Base-by-base conservation (phyloP, 805 yeast species). In the Metschnikowia dekortorum region DNA sequence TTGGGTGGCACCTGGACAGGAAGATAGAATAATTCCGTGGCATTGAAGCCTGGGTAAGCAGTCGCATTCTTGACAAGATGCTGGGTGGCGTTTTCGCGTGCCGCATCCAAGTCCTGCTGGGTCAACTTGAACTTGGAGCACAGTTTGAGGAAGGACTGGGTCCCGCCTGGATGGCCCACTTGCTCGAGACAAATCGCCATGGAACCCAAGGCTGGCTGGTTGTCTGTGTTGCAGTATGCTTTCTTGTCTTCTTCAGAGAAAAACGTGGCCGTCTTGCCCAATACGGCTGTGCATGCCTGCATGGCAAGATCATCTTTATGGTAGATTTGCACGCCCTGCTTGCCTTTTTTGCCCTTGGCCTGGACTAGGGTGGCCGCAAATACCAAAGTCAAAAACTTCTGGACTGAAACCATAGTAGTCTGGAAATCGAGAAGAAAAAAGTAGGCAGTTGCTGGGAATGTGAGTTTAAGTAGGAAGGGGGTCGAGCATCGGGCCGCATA, bases 31-130 rank as follows among this genome's bases (percentile, higher is more conserved):
- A 64, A 14, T 37, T 54, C 53, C 1, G 69, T 59, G 5, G 53
- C 50, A 50, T 71, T 70, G 57, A 65, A 74, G 10, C 55, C 53
- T 8, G 61, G 61, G 41, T 62, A 70, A 0, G 58, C 60, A n/a
- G 64, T 59, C 36, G 69, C 57, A 50, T 71, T 63, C 5, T 69
- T 63, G 26, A 57, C 61, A 52, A 75, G 60, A 54, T 69, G 69
- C 3, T 64, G 45, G 7, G 80, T 65, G 4, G 80, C 81, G 53
- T 74, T 75, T 4, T 61, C 55, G 49, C 69, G 78, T 4, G 75
- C 62, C 4, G 58, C 66, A n/a, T 66, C 55, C 47, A 74, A 62
- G 14, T 61, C 61, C 13, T 61, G 67, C 33, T 49, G 50, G 1
- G 79, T 71, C 42, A 70, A 61, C 33, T 52, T 52, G 49, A 39